phyloP scores from a whole-genome alignment of 139 green algal genomes.

The Zygnema circumcarinatum region DNA sequence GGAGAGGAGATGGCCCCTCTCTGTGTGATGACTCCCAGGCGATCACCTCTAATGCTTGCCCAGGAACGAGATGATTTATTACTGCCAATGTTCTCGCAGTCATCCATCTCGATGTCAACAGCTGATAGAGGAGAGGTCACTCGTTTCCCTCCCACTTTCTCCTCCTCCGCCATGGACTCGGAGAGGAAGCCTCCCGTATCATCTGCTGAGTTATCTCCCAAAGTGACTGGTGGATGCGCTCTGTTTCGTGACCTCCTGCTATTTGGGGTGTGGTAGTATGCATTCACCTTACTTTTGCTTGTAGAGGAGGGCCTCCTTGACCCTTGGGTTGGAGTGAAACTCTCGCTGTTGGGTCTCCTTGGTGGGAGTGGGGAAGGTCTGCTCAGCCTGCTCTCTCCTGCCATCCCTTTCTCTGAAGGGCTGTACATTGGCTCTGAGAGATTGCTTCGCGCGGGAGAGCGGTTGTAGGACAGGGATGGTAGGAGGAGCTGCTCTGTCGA shows the following conservation, averaged over 20 bases:
- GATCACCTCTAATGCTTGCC: not conserved
- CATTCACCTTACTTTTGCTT: not conserved
- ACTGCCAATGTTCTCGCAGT: too few relatives aligned
- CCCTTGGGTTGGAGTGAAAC: not conserved
- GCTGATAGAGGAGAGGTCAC: not conserved
- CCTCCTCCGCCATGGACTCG: not conserved
- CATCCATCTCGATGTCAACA: not conserved
- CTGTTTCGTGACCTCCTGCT: not conserved
- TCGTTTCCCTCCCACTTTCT: not conserved
- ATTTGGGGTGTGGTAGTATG: not conserved
- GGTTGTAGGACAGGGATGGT: too few relatives aligned
- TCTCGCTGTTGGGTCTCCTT: not conserved
- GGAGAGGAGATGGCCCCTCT: not conserved
- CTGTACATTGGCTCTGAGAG: too few relatives aligned
- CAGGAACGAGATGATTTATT: not conserved
- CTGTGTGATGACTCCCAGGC: not conserved
- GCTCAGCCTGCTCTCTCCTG: not conserved
- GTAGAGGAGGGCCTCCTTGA: not conserved
- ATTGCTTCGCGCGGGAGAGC: too few relatives aligned
- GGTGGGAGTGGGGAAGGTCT: not conserved
- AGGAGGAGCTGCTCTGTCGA: too few relatives aligned
- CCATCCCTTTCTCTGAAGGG: not conserved
- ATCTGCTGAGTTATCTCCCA: not conserved
- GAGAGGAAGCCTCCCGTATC: not conserved
- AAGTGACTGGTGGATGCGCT: not conserved